Percentiles rank a stretch among this genome's conserved stretches.
These are phyloP conservation scores for Afroboletus lepidellus DNA, from an alignment of 1,284 basidiomycete species.

Conservation along the genomic window DNA sequence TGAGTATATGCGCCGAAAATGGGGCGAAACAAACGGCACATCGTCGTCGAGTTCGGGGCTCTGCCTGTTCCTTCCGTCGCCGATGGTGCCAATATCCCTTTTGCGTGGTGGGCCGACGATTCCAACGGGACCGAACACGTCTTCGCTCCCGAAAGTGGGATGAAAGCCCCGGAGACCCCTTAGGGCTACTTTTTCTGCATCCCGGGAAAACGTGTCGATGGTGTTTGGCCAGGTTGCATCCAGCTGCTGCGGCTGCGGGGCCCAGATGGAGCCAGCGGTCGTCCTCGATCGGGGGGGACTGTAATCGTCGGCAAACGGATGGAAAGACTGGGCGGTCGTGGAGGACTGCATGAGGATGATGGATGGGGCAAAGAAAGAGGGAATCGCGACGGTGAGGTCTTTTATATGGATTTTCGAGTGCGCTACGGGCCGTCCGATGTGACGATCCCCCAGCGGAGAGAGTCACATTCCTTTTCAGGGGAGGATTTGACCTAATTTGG, in stretches of 20 bases:
- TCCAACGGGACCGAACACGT: slow-evolving; percentile 65
- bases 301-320: slow-evolving; percentile 28
- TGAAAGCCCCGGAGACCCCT: slow-evolving; percentile 27
- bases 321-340: slow-evolving; percentile 33
- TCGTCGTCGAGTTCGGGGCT: slow-evolving; percentile 54
- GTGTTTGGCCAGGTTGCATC: slow-evolving; percentile 64
- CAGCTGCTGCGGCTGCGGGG: slow-evolving; percentile 67
- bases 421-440: slow-evolving; percentile 26
- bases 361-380: slow-evolving; percentile 30
- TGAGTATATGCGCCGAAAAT: slow-evolving; percentile 32
- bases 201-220: slow-evolving; percentile 56
- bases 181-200: slow-evolving; percentile 40
- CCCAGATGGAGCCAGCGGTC: slow-evolving; percentile 65
- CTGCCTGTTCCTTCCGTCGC: slow-evolving; percentile 67
- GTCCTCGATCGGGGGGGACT: slow-evolving; percentile 37
- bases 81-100: slow-evolving; percentile 66
- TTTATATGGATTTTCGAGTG: slow-evolving; percentile 34
- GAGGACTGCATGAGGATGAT: slow-evolving; percentile 23
- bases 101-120: slow-evolving; percentile 41
- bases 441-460: slow-evolving; percentile 32
- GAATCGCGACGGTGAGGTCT: slow-evolving; percentile 18
- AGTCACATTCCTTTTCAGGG: slow-evolving; percentile 36
- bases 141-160: slow-evolving; percentile 42
- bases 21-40: slow-evolving; percentile 37
- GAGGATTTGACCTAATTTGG: slow-evolving; percentile 30